These are phyloP conservation scores for Penicillium sp. DNA, from an alignment of 2,329 filamentous ascomycete genomes.

Conservation along the genomic window DNA sequence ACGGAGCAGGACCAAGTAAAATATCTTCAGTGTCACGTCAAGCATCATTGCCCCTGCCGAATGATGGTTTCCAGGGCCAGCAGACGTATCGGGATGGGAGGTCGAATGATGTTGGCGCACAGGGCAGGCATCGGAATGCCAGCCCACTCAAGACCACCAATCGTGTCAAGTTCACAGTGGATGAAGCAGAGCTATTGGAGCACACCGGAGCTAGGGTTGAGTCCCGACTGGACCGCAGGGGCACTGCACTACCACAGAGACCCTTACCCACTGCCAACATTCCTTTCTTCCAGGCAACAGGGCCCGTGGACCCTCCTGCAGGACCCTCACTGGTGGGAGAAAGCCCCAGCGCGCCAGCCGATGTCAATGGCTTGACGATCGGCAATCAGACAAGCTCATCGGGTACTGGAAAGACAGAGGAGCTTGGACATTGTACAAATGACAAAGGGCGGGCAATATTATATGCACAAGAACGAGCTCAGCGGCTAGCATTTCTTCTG, in stretches of 20 bases:
- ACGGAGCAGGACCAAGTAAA: constrained; percentile 19
- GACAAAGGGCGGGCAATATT: constrained; percentile 38
- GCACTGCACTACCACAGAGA: constrained; percentile 30
- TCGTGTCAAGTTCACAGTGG: constrained; percentile 35
- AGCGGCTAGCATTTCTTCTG: constrained; percentile 36
- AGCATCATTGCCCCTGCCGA: constrained; percentile 24
- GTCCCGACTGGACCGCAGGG: constrained; percentile 32
- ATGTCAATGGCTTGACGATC: constrained; percentile 31
- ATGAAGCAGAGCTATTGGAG: constrained; percentile 22
- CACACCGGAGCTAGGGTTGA: constrained; percentile 27
- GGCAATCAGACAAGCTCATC: constrained; percentile 25
- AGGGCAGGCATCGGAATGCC: constrained; percentile 39
- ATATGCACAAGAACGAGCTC: constrained; percentile 36
- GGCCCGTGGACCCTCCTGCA: constrained; percentile 21
- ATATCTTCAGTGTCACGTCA: constrained; percentile 26
- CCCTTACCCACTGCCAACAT: constrained; percentile 39
- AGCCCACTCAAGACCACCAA: constrained; percentile 38
- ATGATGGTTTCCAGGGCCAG: constrained; percentile 24
- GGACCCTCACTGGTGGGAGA: constrained; percentile 27
- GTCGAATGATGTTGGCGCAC: constrained; percentile 26
- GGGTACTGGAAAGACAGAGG: constrained; percentile 24
- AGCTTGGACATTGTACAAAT: constrained; percentile 26
- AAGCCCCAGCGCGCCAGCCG: constrained; percentile 28
- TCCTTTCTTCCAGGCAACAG: constrained; percentile 32
- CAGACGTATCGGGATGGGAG: constrained; percentile 11